These are phyloP conservation scores for Mycena pura DNA, from an alignment of 768 basidiomycete genomes.

Conservation along the genomic window DNA sequence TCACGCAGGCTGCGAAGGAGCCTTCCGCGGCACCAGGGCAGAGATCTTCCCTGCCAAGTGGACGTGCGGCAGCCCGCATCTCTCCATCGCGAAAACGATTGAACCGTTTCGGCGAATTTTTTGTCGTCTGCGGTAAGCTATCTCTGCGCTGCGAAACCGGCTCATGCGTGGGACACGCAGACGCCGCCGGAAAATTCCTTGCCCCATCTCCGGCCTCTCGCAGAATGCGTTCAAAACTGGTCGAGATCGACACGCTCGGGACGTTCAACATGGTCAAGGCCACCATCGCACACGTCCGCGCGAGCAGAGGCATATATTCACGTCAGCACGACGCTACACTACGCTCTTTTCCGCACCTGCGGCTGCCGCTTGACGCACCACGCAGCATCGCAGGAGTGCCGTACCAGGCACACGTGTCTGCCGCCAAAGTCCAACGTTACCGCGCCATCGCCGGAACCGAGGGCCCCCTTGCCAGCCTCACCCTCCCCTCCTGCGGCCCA, in stretches of 20 bases:
- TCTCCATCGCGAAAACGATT: slow-evolving; percentile 73
- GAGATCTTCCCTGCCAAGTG: slow-evolving; percentile 65
- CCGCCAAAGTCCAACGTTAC: slow-evolving; percentile 94
- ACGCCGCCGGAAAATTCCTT: slow-evolving; percentile 96
- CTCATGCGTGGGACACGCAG: slow-evolving; percentile 43
- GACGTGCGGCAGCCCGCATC: slow-evolving; percentile 84
- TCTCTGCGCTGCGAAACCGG: neutral
- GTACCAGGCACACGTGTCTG: slow-evolving; percentile 92
- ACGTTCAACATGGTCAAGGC: slow-evolving; percentile 96
- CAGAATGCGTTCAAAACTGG: slow-evolving; percentile 88
- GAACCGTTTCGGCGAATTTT: slow-evolving; percentile 83
- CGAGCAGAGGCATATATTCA: slow-evolving; percentile 83
- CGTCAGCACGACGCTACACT: slow-evolving; percentile 90
- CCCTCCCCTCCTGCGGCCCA: slow-evolving; percentile 2
- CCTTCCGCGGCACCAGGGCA: slow-evolving; percentile 73
- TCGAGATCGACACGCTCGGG: slow-evolving; percentile 94
- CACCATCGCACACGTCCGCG: slow-evolving; percentile 76
- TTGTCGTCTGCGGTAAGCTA: slow-evolving; percentile 86
- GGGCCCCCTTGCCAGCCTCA: slow-evolving; percentile 29
- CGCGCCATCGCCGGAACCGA: slow-evolving; percentile 85
- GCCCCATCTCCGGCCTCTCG: slow-evolving; percentile 82
- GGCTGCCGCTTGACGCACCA: too few relatives aligned
- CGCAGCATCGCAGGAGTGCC: slow-evolving; percentile 79
- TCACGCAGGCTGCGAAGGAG: slow-evolving; percentile 71
- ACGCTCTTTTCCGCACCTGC: too few relatives aligned